Base-by-base conservation (phyloP, 2,329 filamentous ascomycete species). In the Aspergillus cejpii region DNA sequence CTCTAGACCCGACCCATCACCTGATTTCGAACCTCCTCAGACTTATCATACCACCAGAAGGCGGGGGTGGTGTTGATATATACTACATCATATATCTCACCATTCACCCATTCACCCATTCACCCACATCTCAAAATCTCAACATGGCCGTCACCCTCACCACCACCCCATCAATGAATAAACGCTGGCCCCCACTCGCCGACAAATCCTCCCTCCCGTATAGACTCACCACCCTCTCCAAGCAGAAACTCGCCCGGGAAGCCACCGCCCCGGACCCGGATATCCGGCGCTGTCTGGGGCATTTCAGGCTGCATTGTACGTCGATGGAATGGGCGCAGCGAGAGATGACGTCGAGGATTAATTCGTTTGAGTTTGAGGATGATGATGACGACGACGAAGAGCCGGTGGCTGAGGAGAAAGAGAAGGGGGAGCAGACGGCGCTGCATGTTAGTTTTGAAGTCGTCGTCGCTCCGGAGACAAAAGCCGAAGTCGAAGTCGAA, bases 101-200 rank as follows among this genome's bases (percentile, higher is more conserved):
- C 31, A 44, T 63, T 64, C 60, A 57, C 59, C 29, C 48, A 58
- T 47, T 53, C 37, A 26, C 38, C 52, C 23, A 50, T 53, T 21
- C 48, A 53, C 19, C 45, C 53, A 5, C 41, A 47, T 41, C 49
- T 55, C 37, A 42, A 43, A 37, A 27, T 47, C 21, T 48, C 55
- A 19, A 52, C 54, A 4, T 53, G 52, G 29, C 56, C 55, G 28
- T 50, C 49, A 36, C 54, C 52, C 28, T 51, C 58, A 24, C 57
- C 56, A 47, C 55, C 49, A 49, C 50, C 47, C 36, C 56, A 50
- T 38, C 58, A 49, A 55, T 58, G 50, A 62, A 58, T 41, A 62
- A 63, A 51, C 62, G 62, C 45, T 61, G 60, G 59, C 62, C 62
- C 43, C 62, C 62, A 14, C 59, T 65, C 41, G 62, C 62, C 39